phyloP scores from a whole-genome alignment of 805 yeast genomes.

The Wickerhamiella brachini region DNA sequence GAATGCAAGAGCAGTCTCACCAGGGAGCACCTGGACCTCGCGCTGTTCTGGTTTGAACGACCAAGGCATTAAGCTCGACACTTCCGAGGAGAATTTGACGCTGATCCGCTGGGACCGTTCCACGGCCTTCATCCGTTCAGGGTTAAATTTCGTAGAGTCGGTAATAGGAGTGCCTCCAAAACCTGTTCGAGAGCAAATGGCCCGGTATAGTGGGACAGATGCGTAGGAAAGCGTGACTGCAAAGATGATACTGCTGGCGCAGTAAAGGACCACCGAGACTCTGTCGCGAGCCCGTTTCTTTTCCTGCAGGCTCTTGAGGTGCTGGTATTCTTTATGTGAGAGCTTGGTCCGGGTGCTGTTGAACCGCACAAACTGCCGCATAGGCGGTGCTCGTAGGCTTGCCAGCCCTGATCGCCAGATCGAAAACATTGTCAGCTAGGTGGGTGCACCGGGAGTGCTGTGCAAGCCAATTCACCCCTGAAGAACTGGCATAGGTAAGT shows the following conservation, averaged over 20 bases:
- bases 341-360: background rate
- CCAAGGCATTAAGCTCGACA: constrained; percentile 87
- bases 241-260: constrained; percentile 12
- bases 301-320: constrained; percentile 2
- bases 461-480: no score
- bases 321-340: background rate
- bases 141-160: constrained; percentile 62
- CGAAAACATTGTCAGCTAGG: background rate
- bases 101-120: constrained; percentile 69
- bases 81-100: constrained; percentile 83
- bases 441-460: no score
- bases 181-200: constrained; percentile 87
- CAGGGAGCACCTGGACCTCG: constrained; percentile 86
- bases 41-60: constrained; percentile 86
- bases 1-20: constrained; percentile 94
- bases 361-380: background rate
- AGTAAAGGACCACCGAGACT: constrained; percentile 16
- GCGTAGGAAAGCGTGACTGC: constrained; percentile 56
- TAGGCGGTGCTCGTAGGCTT: background rate
- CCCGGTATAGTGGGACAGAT: constrained; percentile 85
- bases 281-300: constrained; percentile 8
- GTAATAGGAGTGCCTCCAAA: constrained; percentile 94
- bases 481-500: no score
- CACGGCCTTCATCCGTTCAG: constrained; percentile 79
- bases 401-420: background rate